Evolutionary conservation across 345 rosid species (phyloP).

Genomic region (Syzygium aromaticum): DNA sequence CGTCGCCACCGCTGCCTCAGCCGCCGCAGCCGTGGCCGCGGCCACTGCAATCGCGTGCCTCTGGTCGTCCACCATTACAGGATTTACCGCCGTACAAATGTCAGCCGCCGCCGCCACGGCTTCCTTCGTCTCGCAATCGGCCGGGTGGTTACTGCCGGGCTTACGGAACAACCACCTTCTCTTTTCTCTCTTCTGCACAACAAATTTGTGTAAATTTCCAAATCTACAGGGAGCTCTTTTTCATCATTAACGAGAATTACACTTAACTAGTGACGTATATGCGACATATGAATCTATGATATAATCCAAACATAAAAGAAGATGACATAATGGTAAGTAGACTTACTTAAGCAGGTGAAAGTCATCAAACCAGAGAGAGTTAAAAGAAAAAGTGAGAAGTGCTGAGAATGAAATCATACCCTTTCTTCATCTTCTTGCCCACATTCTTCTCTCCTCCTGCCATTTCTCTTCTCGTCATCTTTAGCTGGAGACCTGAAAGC

Average conservation of each 20-base stretch:
- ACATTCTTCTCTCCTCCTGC: slow-evolving; percentile 26
- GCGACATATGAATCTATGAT: background rate
- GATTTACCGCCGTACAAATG: slow-evolving; percentile 1
- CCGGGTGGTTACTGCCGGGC: background rate
- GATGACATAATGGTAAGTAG: background rate
- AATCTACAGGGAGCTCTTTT: background rate
- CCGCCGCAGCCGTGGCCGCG: slow-evolving; percentile 49
- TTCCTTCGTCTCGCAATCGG: background rate
- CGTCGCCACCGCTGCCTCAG: slow-evolving; percentile 53
- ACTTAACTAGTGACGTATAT: background rate
- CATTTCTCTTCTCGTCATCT: slow-evolving; percentile 36
- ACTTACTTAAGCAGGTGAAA: background rate
- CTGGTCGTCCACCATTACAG: slow-evolving; percentile 22
- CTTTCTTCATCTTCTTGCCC: slow-evolving; percentile 46
- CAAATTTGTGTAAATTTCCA: background rate
- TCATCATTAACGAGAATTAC: background rate
- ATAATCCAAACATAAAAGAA: background rate
- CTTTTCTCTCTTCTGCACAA: slow-evolving; percentile 60
- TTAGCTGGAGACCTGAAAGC: slow-evolving; percentile 78
- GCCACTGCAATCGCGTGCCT: slow-evolving; percentile 55
- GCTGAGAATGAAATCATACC: slow-evolving; percentile 15
- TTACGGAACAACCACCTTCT: slow-evolving; percentile 71
- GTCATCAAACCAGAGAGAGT: background rate
- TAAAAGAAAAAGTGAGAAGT: background rate
- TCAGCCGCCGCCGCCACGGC: slow-evolving; percentile 39